These are phyloP conservation scores for Chlamydomonas applanata DNA, from an alignment of 139 green algal genomes.

Conservation along the genomic window DNA sequence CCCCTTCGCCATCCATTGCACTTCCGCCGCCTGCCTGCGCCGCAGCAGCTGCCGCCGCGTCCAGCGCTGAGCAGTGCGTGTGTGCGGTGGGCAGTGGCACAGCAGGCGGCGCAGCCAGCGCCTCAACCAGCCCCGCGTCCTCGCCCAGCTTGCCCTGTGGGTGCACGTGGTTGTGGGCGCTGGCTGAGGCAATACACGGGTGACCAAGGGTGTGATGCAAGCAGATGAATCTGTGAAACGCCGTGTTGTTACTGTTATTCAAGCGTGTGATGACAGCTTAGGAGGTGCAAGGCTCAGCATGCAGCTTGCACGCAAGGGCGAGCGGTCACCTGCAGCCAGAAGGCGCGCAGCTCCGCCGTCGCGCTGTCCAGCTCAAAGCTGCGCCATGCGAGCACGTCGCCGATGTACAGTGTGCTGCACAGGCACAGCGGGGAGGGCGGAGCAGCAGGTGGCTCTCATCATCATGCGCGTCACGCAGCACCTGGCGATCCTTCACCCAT, in stretches of 20 bases:
- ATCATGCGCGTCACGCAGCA: too few species aligned
- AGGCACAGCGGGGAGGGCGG: not conserved
- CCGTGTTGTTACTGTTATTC: too few species aligned
- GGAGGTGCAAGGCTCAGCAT: not conserved
- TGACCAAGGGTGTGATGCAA: too few species aligned
- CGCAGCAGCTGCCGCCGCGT: not conserved
- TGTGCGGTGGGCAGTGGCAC: not conserved
- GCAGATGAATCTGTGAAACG: too few species aligned
- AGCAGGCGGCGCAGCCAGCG: not conserved
- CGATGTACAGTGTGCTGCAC: conserved; percentile 51
- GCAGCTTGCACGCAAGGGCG: too few species aligned
- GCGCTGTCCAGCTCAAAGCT: conserved; percentile 81
- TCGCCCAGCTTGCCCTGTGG: conserved; percentile 26
- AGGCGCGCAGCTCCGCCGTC: conserved; percentile 75
- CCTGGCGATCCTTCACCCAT: not conserved
- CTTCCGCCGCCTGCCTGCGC: too few species aligned
- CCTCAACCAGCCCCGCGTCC: not conserved
- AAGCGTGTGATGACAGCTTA: not conserved
- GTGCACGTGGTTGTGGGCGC: too few species aligned
- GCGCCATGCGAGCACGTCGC: conserved; percentile 88
- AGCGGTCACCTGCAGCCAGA: conserved; percentile 39
- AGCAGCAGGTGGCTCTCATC: too few species aligned
- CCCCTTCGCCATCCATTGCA: too few species aligned
- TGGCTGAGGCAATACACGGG: too few species aligned
- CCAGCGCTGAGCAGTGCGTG: not conserved